These are phyloP conservation scores for Hirschioporus abietinus DNA, from an alignment of 768 basidiomycete genomes.

Conservation along the genomic window DNA sequence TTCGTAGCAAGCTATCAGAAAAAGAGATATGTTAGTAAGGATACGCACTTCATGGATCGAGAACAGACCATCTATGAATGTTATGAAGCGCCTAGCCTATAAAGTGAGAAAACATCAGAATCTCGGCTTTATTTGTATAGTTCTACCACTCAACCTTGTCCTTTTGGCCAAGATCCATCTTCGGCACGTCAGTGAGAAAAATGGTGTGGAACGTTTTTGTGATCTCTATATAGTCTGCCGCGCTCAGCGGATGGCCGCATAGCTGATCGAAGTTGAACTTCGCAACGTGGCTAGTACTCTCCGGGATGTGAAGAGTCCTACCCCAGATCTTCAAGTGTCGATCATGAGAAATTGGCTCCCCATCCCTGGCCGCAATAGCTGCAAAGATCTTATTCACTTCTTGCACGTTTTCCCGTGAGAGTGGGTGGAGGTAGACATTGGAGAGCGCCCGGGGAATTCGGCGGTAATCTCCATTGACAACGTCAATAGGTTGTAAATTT, in stretches of 20 bases:
- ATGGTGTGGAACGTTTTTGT: conserved; percentile 84
- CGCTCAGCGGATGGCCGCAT: conserved; percentile 85
- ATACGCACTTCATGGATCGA: conserved; percentile 6
- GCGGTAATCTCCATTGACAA: conserved; percentile 69
- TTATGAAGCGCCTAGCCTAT: conserved; percentile 92
- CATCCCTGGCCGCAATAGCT: conserved; percentile 52
- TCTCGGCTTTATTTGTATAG: conserved; percentile 4
- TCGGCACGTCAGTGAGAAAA: conserved; percentile 82
- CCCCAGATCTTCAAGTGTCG: conserved; percentile 87
- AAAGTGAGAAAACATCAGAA: conserved; percentile 4
- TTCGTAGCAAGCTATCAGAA: conserved; percentile 74
- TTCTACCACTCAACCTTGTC: conserved; percentile 54
- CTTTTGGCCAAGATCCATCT: conserved; percentile 82
- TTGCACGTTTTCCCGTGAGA: conserved; percentile 53
- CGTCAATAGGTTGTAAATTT: conserved; percentile 5
- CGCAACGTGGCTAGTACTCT: conserved; percentile 75
- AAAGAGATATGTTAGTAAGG: neutral
- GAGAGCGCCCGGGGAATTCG: conserved; percentile 90
- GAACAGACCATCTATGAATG: conserved; percentile 84
- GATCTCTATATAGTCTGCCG: conserved; percentile 94
- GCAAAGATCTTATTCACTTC: conserved; percentile 85
- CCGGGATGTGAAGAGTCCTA: conserved; percentile 70
- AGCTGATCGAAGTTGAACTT: conserved; percentile 82
- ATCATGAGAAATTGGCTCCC: conserved; percentile 52
- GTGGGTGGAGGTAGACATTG: conserved; percentile 86